Percentiles rank a stretch among this genome's conserved stretches.
phyloP scores from a whole-genome alignment of 2,329 filamentous ascomycete species.

The Ophiocordyceps camponoti-floridani region DNA sequence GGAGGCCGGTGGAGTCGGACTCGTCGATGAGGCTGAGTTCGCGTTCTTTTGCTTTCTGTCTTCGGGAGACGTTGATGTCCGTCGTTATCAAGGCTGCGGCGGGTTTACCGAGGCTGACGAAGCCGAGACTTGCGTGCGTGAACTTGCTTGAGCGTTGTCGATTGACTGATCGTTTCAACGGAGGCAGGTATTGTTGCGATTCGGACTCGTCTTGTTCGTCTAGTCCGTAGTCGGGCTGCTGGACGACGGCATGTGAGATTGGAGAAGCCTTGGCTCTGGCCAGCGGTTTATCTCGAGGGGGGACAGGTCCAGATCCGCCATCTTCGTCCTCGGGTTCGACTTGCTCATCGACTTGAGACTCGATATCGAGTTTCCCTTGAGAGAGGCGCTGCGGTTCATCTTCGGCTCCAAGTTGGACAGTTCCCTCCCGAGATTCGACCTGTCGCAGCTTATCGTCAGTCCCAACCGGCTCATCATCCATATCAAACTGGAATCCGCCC shows the following conservation, averaged over 20 bases:
- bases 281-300: no score
- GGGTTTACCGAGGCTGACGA: constrained; percentile 12
- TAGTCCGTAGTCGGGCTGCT: no score
- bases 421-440: no score
- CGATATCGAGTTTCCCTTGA: no score
- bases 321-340: background rate
- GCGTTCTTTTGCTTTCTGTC: constrained; percentile 11
- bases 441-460: no score
- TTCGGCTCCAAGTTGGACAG: no score
- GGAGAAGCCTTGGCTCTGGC: no score
- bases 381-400: background rate
- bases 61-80: constrained; percentile 14
- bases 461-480: no score
- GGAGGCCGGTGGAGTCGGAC: constrained; percentile 1
- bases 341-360: no score
- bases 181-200: background rate
- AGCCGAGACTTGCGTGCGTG: background rate
- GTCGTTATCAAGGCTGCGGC: constrained; percentile 25
- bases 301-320: no score
- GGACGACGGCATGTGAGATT: no score
- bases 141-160: background rate
- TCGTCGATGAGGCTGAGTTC: constrained; percentile 6
- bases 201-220: background rate
- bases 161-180: background rate
- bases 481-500: no score